phyloP scores from a whole-genome alignment of 371 early-diverging fungal genomes.

The Mortierella sp. region DNA sequence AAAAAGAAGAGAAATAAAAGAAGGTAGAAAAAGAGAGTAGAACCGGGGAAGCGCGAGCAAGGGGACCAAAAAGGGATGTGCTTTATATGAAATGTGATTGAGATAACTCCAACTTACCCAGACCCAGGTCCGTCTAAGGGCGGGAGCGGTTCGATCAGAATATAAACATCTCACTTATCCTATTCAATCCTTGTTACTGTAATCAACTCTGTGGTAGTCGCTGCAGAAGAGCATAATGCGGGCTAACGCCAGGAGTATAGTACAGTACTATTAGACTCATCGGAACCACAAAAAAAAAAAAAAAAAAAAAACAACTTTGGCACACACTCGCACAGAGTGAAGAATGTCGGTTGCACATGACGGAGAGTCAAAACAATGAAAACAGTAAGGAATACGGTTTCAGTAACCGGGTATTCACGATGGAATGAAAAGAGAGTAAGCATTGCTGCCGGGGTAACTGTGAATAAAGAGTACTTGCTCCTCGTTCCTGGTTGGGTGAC shows the following conservation, averaged over 20 bases:
- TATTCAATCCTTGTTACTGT: too few species aligned
- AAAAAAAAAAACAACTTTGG: too few species aligned
- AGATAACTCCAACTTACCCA: neutral
- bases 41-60: constrained; percentile 5
- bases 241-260: too few species aligned
- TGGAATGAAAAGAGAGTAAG: neutral
- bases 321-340: too few species aligned
- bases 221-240: neutral
- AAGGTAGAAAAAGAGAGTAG: constrained; percentile 6
- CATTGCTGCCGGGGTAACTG: constrained; percentile 1
- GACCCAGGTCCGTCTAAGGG: neutral
- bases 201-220: too few species aligned
- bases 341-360: neutral
- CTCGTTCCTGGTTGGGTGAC: neutral
- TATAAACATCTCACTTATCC: too few species aligned
- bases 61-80: constrained; percentile 4
- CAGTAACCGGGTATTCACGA: neutral
- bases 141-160: too few species aligned
- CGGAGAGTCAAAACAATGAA: neutral
- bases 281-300: too few species aligned
- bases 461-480: neutral
- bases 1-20: constrained; percentile 6
- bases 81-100: constrained; percentile 29
- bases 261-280: too few species aligned
- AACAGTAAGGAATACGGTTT: neutral